Base-by-base conservation (phyloP, 768 basidiomycete genomes). In the Lactarius vividus region DNA sequence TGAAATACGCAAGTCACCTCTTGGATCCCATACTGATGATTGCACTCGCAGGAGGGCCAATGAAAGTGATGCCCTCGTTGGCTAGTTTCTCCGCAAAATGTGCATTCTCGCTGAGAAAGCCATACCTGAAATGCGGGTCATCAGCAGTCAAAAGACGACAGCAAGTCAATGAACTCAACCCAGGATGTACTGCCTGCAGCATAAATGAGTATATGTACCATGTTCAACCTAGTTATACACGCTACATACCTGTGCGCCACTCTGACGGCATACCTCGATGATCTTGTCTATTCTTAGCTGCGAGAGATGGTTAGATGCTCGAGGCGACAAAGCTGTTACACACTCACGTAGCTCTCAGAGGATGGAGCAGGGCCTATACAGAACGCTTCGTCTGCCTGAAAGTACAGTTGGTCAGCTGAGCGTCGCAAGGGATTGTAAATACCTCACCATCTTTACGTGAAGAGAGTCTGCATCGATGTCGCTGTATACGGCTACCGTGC, bases 21-120 rank as follows among this genome's bases (percentile, higher is more conserved):
- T 98, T 97, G 0, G 92, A 95, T 1, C 95, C 96, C 96, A 97
- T 98, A 72, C 89, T 91, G 16, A 89, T 78, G 68, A 98, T 98
- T 35, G 96, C 94, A 70, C 83, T 84, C 0, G 90, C 83, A 2
- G 95, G 92, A 18, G 96, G 95, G 0, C 95, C 95, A 67, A 98
- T 94, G 73, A 96, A 97, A 3, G 89, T 84, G 68, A 98, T 85
- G 0, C 92, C 91, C 71, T 88, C 89, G 54, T 85, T 77, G n/a
- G 86, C 84, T 13, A 97, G 83, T 52, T 77, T 79, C 72, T 88
- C 81, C 0, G 95, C 86, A 72, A 98, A 98, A 26, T 76, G 77
- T 6, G 94, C 88, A 66, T 96, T 97, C 78, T 97, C 95, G 71
- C 94, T 96, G 67, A 97, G 76, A 76, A 98, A 97, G 4, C 93